Evolutionary conservation across 768 basidiomycete species (phyloP), one percentile per base, ranked within the genome.

Genomic region (Zangia roseola): DNA sequence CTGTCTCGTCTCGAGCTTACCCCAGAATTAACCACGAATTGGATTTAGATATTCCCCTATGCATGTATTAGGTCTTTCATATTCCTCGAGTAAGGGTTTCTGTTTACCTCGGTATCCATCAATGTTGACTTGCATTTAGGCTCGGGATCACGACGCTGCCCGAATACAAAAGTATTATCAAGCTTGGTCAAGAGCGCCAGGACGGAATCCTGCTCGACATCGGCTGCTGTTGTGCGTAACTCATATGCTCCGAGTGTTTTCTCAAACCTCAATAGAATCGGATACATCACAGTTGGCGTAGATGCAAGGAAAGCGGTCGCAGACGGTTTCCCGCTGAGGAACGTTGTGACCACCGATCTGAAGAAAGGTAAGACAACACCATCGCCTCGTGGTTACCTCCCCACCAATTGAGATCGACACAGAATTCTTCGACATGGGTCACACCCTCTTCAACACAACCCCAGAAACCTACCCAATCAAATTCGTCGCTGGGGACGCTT

Each of bases 351-450:
- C 8, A 64, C 69, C 3, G 77, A 79, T 52, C 45, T 79, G 17
- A 51, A 55, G 16, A 44, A 65, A 43, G 73, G 78, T 71, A 38
- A 43, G 9, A 26, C 33, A 6, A 4, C 20, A 16, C 31, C 5
- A 16, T 5, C 7, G 2, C 35, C 14, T 42, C 16, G 31, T 31
- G 31, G 2, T 13, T 20, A 26, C 3, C 10, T 26, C 10, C 20
- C n/a, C 10, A 17, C 19, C 14, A 6, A 30, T 0, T 43, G 6
- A 30, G 19, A 9, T 20, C 31, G 33, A n/a, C 37, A 6, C 1
- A 84, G 84, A 65, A 4, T 86, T 80, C 53, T 81, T 79, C 76
- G 69, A 78, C 2, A 63, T 77, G 7, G 83, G 84, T 1, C 83
- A 86, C 49, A 72, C 77, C 25, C 69, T 88, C 16, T 88, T 86